A percentile compares a stretch with the other conserved stretches of the same genome.
These are phyloP conservation scores for Beta vulgaris DNA, from an alignment of 148 eudicot genomes.

Conservation along the genomic window DNA sequence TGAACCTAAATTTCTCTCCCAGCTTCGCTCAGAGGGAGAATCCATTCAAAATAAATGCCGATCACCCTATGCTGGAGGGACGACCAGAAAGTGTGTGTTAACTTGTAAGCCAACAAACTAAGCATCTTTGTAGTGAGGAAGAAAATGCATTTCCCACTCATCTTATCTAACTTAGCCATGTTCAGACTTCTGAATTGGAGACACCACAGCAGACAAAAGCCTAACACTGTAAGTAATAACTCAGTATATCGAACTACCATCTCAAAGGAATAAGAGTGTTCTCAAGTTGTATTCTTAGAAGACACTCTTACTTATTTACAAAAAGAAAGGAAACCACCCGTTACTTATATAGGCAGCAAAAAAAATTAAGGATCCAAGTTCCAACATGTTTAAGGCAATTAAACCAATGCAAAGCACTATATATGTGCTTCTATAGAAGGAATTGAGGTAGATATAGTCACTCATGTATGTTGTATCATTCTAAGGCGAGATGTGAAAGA, in stretches of 20 bases:
- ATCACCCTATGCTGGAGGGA: too few species aligned
- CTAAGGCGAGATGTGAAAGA: too few species aligned
- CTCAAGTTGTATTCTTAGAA: not conserved
- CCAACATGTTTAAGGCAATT: not conserved
- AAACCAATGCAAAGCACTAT: not conserved
- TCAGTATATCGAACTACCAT: not conserved
- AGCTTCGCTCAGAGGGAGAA: too few species aligned
- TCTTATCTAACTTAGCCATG: not conserved
- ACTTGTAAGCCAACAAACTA: not conserved
- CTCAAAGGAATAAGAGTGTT: not conserved
- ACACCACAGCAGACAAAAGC: not conserved
- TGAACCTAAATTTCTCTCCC: too few species aligned
- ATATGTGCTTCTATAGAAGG: not conserved
- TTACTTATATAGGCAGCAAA: not conserved
- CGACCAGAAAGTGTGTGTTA: too few species aligned
- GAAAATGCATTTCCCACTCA: not conserved
- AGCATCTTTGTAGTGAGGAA: not conserved
- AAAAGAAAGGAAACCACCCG: not conserved
- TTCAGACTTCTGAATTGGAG: not conserved
- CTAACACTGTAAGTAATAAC: not conserved
- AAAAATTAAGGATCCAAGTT: not conserved
- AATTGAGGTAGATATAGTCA: not conserved
- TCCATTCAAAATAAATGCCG: too few species aligned
- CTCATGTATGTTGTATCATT: too few species aligned
- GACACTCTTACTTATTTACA: not conserved